Conservation (phyloP, 2,329 filamentous ascomycete genomes). For the Alternaria consortialis region DNA sequence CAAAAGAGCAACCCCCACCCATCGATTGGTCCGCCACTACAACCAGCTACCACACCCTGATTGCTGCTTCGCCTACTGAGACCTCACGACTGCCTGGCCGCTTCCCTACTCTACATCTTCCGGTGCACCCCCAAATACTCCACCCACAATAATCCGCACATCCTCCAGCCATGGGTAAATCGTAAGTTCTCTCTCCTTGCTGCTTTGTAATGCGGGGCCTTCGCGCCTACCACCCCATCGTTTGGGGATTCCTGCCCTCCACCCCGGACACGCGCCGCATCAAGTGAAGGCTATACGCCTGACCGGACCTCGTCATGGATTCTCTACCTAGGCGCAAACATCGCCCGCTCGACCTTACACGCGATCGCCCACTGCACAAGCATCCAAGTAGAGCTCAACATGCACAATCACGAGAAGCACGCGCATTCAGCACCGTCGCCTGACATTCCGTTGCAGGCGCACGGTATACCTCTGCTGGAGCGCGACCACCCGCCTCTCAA, state of each 20-base stretch:
- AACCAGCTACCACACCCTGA: constrained; percentile 14
- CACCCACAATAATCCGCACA: constrained; percentile 10
- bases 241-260: constrained; percentile 31
- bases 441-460: constrained; percentile 26
- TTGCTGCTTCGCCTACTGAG: constrained; percentile 25
- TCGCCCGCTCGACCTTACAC: constrained; percentile 5
- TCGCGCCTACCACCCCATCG: constrained; percentile 22
- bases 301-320: constrained; percentile 19
- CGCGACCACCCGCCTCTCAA: constrained; percentile 37
- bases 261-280: constrained; percentile 18
- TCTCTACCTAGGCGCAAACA: constrained; percentile 4
- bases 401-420: constrained; percentile 9
- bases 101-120: constrained; percentile 15
- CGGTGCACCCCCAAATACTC: constrained; percentile 11
- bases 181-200: constrained; percentile 45
- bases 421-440: constrained; percentile 15
- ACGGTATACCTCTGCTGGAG: constrained; percentile 36
- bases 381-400: constrained; percentile 18
- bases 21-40: constrained; percentile 31
- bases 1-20: constrained; percentile 23
- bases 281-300: constrained; percentile 6
- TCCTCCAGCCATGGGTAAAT: constrained; percentile 51
- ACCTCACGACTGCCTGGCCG: constrained; percentile 25
- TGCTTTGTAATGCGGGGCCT: constrained; percentile 24
- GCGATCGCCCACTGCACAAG: constrained; percentile 16